Percentiles rank a stretch among this genome's conserved stretches.
phyloP scores from a whole-genome alignment of 805 yeast species.

The Wickerhamomyces canadensis region DNA sequence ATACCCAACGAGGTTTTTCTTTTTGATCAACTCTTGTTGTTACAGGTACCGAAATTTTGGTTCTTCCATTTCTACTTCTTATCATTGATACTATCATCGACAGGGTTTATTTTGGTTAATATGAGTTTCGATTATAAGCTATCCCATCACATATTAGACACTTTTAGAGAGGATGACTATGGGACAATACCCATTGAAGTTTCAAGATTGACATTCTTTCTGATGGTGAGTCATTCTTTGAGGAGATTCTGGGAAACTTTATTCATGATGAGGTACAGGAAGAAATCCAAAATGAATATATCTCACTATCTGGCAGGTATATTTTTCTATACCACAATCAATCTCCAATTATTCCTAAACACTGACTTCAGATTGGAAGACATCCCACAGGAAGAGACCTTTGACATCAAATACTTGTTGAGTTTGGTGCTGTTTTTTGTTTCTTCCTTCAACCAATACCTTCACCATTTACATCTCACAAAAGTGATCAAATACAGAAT shows the following conservation, averaged over 20 bases:
- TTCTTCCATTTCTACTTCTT: constrained; percentile 59
- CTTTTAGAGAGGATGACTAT: constrained; percentile 4
- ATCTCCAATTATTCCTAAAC: constrained; percentile 31
- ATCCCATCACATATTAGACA: constrained; percentile 4
- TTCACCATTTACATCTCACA: constrained; percentile 21
- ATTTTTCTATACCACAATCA: constrained; percentile 47
- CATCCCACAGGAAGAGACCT: constrained; percentile 1
- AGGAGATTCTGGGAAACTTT: constrained; percentile 54
- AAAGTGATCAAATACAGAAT: constrained; percentile 33
- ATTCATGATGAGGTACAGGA: constrained; percentile 41
- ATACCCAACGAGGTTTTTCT: constrained; percentile 6
- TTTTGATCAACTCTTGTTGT: constrained; percentile 15
- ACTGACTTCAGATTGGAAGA: constrained; percentile 15
- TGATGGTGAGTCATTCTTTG: constrained; percentile 42
- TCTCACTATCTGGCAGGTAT: constrained; percentile 65
- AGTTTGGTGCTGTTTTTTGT: constrained; percentile 17
- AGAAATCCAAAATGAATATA: constrained; percentile 51
- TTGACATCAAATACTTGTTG: constrained; percentile 4
- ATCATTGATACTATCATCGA: constrained; percentile 29
- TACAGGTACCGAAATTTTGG: constrained; percentile 57
- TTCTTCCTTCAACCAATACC: constrained; percentile 40
- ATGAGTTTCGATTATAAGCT: constrained; percentile 2
- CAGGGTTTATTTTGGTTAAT: constrained; percentile 16
- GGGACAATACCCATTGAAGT: constrained; percentile 20
- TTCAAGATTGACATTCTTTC: constrained; percentile 16